phyloP scores from a whole-genome alignment of 768 basidiomycete genomes.

The Amanita pallidorosea region DNA sequence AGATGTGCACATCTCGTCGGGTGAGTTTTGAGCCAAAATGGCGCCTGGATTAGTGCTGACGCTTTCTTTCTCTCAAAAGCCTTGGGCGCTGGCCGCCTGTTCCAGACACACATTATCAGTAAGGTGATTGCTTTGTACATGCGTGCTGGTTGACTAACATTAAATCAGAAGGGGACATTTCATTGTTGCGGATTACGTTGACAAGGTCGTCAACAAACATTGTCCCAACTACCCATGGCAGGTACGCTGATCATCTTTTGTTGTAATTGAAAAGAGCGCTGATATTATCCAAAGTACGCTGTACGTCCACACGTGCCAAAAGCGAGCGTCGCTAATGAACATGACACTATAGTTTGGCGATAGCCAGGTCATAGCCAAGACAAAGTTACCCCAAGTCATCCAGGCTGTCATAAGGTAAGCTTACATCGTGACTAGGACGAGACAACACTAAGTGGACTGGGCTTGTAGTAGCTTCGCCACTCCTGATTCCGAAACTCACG shows the following conservation, averaged over 20 bases:
- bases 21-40: constrained; percentile 28
- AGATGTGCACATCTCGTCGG: constrained; percentile 61
- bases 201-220: constrained; percentile 52
- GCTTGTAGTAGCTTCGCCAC: constrained; percentile 52
- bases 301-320: constrained; percentile 27
- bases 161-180: constrained; percentile 58
- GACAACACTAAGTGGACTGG: background rate
- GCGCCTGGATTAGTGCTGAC: background rate
- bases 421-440: background rate
- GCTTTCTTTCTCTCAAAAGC: constrained; percentile 22
- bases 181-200: constrained; percentile 58
- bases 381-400: constrained; percentile 60
- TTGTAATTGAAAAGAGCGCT: background rate
- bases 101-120: constrained; percentile 74
- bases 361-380: constrained; percentile 56
- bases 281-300: constrained; percentile 36
- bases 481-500: constrained; percentile 63
- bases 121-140: constrained; percentile 9
- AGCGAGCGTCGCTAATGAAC: constrained; percentile 5
- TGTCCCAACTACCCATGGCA: constrained; percentile 62
- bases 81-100: constrained; percentile 67
- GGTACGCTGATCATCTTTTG: constrained; percentile 33
- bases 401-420: constrained; percentile 64
- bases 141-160: constrained; percentile 5
- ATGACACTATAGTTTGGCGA: constrained; percentile 54